phyloP scores from a whole-genome alignment of 169 alveolate genomes.

The Theileria parva region DNA sequence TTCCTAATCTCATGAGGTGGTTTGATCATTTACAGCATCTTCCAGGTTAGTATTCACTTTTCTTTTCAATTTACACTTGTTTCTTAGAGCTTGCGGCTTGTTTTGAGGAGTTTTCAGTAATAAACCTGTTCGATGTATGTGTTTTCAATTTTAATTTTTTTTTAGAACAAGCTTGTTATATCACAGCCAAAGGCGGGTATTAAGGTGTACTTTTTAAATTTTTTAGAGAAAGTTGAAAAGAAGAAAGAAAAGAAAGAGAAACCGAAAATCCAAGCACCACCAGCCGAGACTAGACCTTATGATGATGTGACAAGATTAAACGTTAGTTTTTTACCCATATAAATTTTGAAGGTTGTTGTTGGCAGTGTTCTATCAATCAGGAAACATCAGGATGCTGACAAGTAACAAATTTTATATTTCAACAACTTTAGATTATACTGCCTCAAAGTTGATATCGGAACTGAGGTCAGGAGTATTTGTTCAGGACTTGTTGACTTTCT shows the following conservation, averaged over 20 bases:
- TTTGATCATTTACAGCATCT: slow-evolving; percentile 67
- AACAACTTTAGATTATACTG: slow-evolving; percentile 59
- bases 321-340: slow-evolving; percentile 6
- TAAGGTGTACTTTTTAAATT: neutral
- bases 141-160: neutral
- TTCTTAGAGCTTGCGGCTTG: slow-evolving; percentile 30
- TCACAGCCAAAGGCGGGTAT: slow-evolving; percentile 34
- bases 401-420: slow-evolving; percentile 1
- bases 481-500: slow-evolving; percentile 77
- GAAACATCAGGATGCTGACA: slow-evolving; percentile 78
- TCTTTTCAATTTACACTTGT: neutral
- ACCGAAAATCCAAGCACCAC: slow-evolving; percentile 34
- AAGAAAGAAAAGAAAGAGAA: slow-evolving; percentile 27
- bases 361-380: slow-evolving; percentile 72
- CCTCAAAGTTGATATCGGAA: slow-evolving; percentile 73
- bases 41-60: slow-evolving; percentile 32
- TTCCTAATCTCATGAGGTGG: slow-evolving; percentile 64
- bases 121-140: slow-evolving; percentile 32
- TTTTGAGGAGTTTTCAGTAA: slow-evolving; percentile 42
- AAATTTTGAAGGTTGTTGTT: slow-evolving; percentile 45
- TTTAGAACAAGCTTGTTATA: slow-evolving; percentile 36
- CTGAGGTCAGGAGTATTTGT: slow-evolving; percentile 74
- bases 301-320: slow-evolving; percentile 71
- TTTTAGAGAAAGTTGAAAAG: slow-evolving; percentile 3
- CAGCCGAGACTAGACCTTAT: slow-evolving; percentile 63